phyloP scores from a whole-genome alignment of 495 filamentous ascomycete genomes.

The Bombardia bombarda region DNA sequence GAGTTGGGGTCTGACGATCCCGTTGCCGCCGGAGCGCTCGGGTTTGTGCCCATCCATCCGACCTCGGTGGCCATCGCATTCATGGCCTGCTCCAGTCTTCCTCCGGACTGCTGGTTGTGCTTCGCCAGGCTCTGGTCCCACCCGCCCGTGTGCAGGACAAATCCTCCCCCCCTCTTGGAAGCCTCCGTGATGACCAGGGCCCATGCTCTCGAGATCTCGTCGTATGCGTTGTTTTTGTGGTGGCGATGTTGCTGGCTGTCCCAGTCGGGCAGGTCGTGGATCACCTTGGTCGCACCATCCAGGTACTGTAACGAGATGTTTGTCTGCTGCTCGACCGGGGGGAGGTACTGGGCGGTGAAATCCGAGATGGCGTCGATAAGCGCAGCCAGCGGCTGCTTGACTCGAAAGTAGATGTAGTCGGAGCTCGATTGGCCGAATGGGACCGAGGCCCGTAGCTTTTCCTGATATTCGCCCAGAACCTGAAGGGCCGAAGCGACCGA shows the following conservation, averaged over 20 bases:
- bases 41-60: constrained; percentile 63
- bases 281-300: constrained; percentile 79
- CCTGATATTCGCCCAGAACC: constrained; percentile 75
- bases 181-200: constrained; percentile 85
- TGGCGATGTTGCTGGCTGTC: constrained; percentile 76
- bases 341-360: constrained; percentile 91
- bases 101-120: constrained; percentile 81
- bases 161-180: constrained; percentile 82
- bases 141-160: constrained; percentile 80
- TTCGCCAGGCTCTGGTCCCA: constrained; percentile 87
- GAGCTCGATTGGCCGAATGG: constrained; percentile 78
- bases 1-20: constrained; percentile 48
- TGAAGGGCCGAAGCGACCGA: constrained; percentile 69
- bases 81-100: constrained; percentile 74
- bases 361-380: constrained; percentile 86
- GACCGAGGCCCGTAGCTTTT: constrained; percentile 67
- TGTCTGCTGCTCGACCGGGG: constrained; percentile 77
- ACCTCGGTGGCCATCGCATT: constrained; percentile 64
- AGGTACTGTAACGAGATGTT: constrained; percentile 75
- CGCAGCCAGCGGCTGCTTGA: constrained; percentile 68
- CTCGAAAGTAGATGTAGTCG: constrained; percentile 92
- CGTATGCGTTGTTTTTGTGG: constrained; percentile 89
- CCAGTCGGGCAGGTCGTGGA: constrained; percentile 85
- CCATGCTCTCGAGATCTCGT: constrained; percentile 93
- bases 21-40: constrained; percentile 31